These are phyloP conservation scores for Nakazawaea ambrosiae DNA, from an alignment of 805 yeast genomes.

Conservation along the genomic window DNA sequence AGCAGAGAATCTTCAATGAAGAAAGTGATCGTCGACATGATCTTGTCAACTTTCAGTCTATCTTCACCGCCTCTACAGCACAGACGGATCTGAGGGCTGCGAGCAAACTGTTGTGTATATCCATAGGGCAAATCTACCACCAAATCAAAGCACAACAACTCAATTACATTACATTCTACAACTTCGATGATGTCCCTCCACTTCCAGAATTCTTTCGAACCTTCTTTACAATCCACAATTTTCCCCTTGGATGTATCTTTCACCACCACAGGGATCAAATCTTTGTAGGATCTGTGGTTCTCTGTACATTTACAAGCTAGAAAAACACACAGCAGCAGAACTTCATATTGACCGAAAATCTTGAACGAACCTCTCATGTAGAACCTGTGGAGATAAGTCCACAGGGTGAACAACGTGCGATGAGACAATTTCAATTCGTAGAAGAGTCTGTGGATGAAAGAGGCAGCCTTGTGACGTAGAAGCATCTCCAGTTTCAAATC, in stretches of 20 bases:
- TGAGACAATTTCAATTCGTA: conserved; percentile 37
- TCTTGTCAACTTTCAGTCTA: conserved; percentile 1
- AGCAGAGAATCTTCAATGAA: conserved; percentile 7
- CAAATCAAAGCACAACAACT: conserved; percentile 41
- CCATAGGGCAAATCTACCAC: conserved; percentile 33
- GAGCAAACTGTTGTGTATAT: conserved; percentile 4
- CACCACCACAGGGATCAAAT: conserved; percentile 43
- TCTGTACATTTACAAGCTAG: conserved; percentile 50
- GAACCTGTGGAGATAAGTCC: conserved; percentile 42
- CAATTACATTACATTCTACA: conserved; percentile 38
- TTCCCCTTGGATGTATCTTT: conserved; percentile 37
- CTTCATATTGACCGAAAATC: conserved; percentile 39
- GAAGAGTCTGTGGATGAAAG: conserved; percentile 38
- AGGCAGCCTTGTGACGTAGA: conserved; percentile 40
- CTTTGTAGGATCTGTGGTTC: conserved; percentile 37
- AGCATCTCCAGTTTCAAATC: conserved; percentile 30
- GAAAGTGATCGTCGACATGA: conserved; percentile 4
- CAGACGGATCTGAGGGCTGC: not conserved
- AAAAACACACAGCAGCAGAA: conserved; percentile 43
- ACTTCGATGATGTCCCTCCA: conserved; percentile 41
- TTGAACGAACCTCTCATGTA: conserved; percentile 38
- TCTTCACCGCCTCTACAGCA: conserved; percentile 3
- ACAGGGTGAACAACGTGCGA: conserved; percentile 40
- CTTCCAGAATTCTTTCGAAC: conserved; percentile 39
- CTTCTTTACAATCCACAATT: conserved; percentile 32